Conservation (phyloP, 345 rosid species). For the Iberis pinnata region DNA sequence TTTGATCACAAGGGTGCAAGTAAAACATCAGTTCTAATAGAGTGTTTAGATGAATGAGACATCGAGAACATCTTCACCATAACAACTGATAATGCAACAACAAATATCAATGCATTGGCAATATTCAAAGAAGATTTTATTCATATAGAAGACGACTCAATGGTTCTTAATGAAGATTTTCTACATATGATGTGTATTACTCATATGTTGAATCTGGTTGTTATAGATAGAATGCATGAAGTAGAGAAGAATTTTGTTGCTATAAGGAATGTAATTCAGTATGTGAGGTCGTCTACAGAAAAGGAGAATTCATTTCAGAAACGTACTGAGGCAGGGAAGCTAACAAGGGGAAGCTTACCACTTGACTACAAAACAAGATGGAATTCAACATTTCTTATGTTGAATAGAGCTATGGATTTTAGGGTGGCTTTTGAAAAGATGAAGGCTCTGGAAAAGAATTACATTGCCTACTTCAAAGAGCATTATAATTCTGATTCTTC, state of each 20-base stretch:
- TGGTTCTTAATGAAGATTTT: neutral
- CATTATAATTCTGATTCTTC: too few relatives aligned
- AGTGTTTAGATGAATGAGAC: neutral
- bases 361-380: neutral
- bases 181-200: neutral
- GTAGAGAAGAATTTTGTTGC: neutral
- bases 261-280: neutral
- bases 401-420: neutral
- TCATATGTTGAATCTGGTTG: neutral
- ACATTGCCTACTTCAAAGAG: neutral
- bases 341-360: too few relatives aligned
- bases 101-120: too few relatives aligned
- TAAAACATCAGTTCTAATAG: neutral
- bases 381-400: neutral
- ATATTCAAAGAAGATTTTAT: neutral
- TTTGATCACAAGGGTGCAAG: neutral
- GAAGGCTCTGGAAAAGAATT: neutral
- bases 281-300: neutral
- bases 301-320: neutral
- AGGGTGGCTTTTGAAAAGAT: neutral
- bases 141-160: neutral
- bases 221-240: neutral
- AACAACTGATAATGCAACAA: neutral
- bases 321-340: neutral
- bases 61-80: too few relatives aligned